Conservation (phyloP, 495 filamentous ascomycete genomes). For the Filosporella fistucella region DNA sequence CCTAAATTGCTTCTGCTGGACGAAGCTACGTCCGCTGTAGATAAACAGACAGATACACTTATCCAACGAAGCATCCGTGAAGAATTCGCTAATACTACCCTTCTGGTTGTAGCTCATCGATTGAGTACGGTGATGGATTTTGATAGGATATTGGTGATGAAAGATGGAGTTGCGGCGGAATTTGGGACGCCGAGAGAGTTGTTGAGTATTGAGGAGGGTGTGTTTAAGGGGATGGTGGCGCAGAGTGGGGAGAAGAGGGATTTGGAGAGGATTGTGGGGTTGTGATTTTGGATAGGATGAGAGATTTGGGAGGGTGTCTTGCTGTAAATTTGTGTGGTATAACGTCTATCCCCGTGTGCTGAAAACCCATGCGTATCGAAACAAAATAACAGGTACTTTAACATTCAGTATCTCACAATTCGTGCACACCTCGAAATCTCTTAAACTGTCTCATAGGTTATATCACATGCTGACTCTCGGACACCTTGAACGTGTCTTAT, state of each 20-base stretch:
- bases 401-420: too few relatives aligned
- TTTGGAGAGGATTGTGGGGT: conserved; percentile 35
- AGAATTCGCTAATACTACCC: conserved; percentile 32
- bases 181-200: conserved; percentile 25
- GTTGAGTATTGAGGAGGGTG: conserved; percentile 13
- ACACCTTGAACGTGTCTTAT: too few relatives aligned
- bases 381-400: too few relatives aligned
- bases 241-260: conserved; percentile 50
- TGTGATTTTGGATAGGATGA: neutral
- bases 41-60: conserved; percentile 40
- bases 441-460: too few relatives aligned
- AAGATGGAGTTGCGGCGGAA: conserved; percentile 32
- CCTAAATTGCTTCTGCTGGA: conserved; percentile 44
- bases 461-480: too few relatives aligned
- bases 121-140: conserved; percentile 42
- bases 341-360: too few relatives aligned
- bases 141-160: conserved; percentile 41
- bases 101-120: conserved; percentile 48
- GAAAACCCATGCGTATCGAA: too few relatives aligned
- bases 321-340: too few relatives aligned
- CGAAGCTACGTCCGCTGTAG: conserved; percentile 47
- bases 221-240: conserved; percentile 52
- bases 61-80: conserved; percentile 41
- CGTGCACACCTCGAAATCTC: too few relatives aligned
- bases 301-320: too few relatives aligned